These are phyloP conservation scores for Trichomonascaceae sp. DNA, from an alignment of 1,139 yeast species.

Conservation along the genomic window DNA sequence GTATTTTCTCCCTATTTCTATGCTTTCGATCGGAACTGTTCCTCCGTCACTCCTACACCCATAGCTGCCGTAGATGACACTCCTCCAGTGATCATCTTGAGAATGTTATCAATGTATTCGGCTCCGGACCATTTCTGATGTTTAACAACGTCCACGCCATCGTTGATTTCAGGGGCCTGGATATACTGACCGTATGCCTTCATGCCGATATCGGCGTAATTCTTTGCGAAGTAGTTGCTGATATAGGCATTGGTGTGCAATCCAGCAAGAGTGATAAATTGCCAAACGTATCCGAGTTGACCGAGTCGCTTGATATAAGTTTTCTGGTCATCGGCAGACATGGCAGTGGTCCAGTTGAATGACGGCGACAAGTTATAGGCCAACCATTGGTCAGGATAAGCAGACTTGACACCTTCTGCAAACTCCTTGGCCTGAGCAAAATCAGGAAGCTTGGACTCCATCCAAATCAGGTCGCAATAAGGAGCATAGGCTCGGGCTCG, in stretches of 20 bases:
- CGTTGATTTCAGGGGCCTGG: constrained; percentile 83
- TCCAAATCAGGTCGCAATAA: constrained; percentile 94
- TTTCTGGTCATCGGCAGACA: constrained; percentile 81
- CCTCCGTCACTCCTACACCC: constrained; percentile 99
- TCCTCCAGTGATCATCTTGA: constrained; percentile 92
- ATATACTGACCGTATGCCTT: constrained; percentile 86
- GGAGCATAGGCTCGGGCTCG: constrained; percentile 96
- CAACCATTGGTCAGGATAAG: constrained; percentile 86
- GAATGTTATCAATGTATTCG: constrained; percentile 85
- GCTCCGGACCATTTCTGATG: constrained; percentile 99
- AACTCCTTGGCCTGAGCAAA: constrained; percentile 90
- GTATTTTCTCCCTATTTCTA: background rate
- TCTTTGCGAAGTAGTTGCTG: constrained; percentile 75
- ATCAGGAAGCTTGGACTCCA: constrained; percentile 97
- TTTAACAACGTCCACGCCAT: constrained; percentile 90
- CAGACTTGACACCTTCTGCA: constrained; percentile 80
- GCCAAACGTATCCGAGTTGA: constrained; percentile 94
- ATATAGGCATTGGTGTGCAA: constrained; percentile 94
- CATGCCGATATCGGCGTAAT: constrained; percentile 82
- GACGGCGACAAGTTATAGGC: constrained; percentile 96
- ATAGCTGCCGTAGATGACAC: constrained; percentile 93
- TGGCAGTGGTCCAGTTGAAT: constrained; percentile 96
- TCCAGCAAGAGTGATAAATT: constrained; percentile 95
- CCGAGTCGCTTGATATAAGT: constrained; percentile 86
- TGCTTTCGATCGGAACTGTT: constrained; percentile 61